Base-by-base conservation (phyloP, 1,139 yeast genomes). In the Taphrina wiesneri region DNA sequence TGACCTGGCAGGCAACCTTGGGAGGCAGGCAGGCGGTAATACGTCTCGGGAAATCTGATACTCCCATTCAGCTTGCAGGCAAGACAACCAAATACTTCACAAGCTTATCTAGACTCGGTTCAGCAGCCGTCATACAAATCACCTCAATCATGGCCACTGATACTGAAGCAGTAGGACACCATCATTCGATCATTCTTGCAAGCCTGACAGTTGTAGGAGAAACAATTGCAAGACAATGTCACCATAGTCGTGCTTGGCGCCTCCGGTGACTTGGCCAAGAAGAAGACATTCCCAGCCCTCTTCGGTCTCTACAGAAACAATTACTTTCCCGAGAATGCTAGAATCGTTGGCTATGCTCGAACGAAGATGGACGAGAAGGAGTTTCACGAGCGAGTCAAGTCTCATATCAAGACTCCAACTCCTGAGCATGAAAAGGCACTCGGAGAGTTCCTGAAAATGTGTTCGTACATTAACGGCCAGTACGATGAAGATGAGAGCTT, bases 261-360 rank as follows among this genome's bases (percentile, higher is more conserved):
- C 63, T 89, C 96, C 47, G 99, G 99, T 62, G 98, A 93, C 76
- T 82, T 93, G 71, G 98, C 99, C 65, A 91, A 91, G 80, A 93
- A 93, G 86, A 93, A 93, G 81, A 93, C 98, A 2, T 79, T 77
- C 72, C 81, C 81, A 28, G 80, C 82, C 15, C 71, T 79, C 64
- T 79, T 79, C 72, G 77, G 77, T 28, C 74, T 79, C 53, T 87
- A 72, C 78, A 83, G 96, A 72, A 92, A 91, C 76, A 96, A 95
- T 51, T 86, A 85, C 72, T 81, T 93, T 69, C 90, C 96, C 15
- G 73, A 79, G 19, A 77, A 86, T 23, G 86, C 87, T 56, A 84
- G 85, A 74, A 90, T 93, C 73, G 83, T 90, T 70, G 99, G 99
- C 25, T 93, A 89, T 76, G 99, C 99, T 41, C 85, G 99, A 74